These are phyloP conservation scores for Lanmaoa pseudosensibilis DNA, from an alignment of 768 basidiomycete genomes.

Conservation along the genomic window DNA sequence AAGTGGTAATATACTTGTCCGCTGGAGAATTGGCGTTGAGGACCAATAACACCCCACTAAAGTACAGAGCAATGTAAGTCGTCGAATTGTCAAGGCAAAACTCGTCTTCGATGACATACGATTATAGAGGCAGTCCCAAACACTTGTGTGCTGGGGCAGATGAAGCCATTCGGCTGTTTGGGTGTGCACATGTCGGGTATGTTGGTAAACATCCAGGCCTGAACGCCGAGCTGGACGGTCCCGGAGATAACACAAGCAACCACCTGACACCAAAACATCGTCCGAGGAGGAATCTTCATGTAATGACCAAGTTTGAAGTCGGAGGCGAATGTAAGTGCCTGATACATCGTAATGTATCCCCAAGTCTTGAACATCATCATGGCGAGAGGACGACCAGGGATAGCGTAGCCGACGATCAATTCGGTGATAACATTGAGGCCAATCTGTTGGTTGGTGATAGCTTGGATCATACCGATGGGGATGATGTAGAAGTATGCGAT, in stretches of 20 bases:
- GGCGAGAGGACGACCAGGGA: conserved; percentile 66
- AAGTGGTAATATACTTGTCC: conserved; percentile 66
- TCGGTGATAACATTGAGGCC: conserved; percentile 72
- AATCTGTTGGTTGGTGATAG: conserved; percentile 78
- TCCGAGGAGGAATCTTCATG: conserved; percentile 66
- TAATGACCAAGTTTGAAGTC: conserved; percentile 80
- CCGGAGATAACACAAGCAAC: conserved; percentile 60
- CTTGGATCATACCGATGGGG: conserved; percentile 76
- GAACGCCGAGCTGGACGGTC: conserved; percentile 65
- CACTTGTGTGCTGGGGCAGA: conserved; percentile 39
- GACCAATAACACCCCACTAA: conserved; percentile 78
- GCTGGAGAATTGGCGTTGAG: conserved; percentile 66
- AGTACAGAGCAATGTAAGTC: not conserved
- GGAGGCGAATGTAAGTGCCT: conserved; percentile 66
- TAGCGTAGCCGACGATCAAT: conserved; percentile 58
- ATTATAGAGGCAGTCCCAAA: conserved; percentile 52
- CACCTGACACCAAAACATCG: conserved; percentile 71
- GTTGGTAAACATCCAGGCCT: conserved; percentile 55
- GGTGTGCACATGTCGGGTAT: conserved; percentile 36
- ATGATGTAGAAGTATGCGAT: conserved; percentile 65
- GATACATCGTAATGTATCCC: conserved; percentile 64
- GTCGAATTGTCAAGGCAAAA: not conserved
- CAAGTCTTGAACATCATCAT: conserved; percentile 81
- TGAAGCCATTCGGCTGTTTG: conserved; percentile 26
- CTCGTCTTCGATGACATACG: conserved; percentile 38